Evolutionary conservation across 495 filamentous ascomycete genomes (phyloP).

Genomic region (Talaromyces adpressus): DNA sequence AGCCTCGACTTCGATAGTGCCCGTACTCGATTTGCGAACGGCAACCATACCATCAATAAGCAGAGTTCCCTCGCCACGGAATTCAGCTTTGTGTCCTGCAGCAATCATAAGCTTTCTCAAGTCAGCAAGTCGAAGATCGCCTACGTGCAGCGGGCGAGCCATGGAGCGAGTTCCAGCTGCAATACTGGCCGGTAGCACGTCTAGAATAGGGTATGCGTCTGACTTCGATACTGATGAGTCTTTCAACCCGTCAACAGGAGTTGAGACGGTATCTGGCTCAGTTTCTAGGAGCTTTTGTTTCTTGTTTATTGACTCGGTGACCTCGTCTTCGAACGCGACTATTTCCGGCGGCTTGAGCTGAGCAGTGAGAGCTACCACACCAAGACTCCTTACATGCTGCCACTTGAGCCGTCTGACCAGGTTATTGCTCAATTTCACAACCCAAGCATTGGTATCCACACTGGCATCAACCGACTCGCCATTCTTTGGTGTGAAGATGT

Average conservation of each 20-base stretch:
- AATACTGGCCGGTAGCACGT: conserved; percentile 69
- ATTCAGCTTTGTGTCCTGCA: conserved; percentile 82
- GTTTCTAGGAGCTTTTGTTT: conserved; percentile 54
- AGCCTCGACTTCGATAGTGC: conserved; percentile 84
- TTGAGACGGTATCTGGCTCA: conserved; percentile 16
- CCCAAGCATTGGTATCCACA: conserved; percentile 97
- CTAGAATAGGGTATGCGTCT: conserved; percentile 55
- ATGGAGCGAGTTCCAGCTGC: conserved; percentile 68
- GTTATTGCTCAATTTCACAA: conserved; percentile 75
- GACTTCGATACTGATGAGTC: conserved; percentile 23
- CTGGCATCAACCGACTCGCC: conserved; percentile 76
- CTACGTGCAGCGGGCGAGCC: conserved; percentile 87
- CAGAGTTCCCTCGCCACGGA: conserved; percentile 86
- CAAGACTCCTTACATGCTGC: conserved; percentile 86
- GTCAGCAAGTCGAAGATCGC: conserved; percentile 85
- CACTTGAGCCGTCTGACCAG: conserved; percentile 81
- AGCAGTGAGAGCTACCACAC: conserved; percentile 82
- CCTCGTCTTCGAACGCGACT: conserved; percentile 22
- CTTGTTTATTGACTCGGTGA: conserved; percentile 50
- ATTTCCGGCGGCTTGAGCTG: conserved; percentile 37
- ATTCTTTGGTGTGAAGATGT: conserved; percentile 70
- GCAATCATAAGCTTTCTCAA: conserved; percentile 75
- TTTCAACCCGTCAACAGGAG: conserved; percentile 16
- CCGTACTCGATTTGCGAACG: conserved; percentile 81
- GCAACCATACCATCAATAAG: conserved; percentile 82